These are phyloP conservation scores for Lumnitzera littorea DNA, from an alignment of 345 rosid species.

Conservation along the genomic window DNA sequence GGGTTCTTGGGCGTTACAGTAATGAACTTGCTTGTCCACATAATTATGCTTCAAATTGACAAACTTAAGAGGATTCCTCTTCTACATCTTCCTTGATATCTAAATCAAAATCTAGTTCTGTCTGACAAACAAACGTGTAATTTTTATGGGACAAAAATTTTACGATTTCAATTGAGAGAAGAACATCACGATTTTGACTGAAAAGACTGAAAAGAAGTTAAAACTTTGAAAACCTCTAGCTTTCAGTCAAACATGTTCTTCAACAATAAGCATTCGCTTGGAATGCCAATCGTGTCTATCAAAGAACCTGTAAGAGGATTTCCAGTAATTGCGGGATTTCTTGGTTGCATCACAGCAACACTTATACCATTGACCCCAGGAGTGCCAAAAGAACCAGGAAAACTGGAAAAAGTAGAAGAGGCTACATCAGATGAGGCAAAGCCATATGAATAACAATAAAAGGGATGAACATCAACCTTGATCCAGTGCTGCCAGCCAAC, in stretches of 20 bases:
- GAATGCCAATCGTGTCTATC: slow-evolving; percentile 58
- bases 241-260: slow-evolving; percentile 2
- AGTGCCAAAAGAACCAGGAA: slow-evolving; percentile 26
- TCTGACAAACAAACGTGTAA: slow-evolving; percentile 29
- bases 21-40: slow-evolving; percentile 66
- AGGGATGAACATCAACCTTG: slow-evolving; percentile 41
- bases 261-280: slow-evolving; percentile 55
- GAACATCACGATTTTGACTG: background rate
- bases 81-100: slow-evolving; percentile 91
- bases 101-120: slow-evolving; percentile 70
- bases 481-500: slow-evolving; percentile 76
- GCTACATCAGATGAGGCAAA: slow-evolving; percentile 4
- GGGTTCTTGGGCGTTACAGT: no score
- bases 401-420: slow-evolving; percentile 14
- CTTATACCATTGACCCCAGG: slow-evolving; percentile 34
- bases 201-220: no score
- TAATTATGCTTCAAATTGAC: slow-evolving; percentile 66
- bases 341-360: slow-evolving; percentile 32
- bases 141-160: no score
- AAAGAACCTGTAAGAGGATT: slow-evolving; percentile 40
- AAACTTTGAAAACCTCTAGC: slow-evolving; percentile 1
- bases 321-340: slow-evolving; percentile 47
- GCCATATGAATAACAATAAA: slow-evolving; percentile 1
- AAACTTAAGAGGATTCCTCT: slow-evolving; percentile 74
- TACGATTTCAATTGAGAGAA: background rate